phyloP scores from a whole-genome alignment of 2,329 filamentous ascomycete genomes.

The Ophiostoma piceae region DNA sequence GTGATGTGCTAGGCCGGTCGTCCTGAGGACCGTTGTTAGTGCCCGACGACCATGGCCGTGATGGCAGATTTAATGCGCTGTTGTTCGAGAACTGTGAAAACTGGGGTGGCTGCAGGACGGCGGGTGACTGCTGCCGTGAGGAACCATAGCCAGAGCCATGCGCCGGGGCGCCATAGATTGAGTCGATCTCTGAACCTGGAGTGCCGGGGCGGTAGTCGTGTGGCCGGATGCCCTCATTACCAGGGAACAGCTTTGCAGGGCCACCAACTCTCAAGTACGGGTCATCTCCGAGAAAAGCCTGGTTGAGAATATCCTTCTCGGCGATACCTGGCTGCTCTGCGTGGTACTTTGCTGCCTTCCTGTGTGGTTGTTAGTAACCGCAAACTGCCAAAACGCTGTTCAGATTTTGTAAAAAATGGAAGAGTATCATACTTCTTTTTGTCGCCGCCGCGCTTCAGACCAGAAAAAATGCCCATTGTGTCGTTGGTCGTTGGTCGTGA shows the following conservation, averaged over 20 bases:
- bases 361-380: conserved; percentile 20
- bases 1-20: conserved; percentile 32
- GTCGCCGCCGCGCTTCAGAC: conserved; percentile 50
- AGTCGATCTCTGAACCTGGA: neutral
- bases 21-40: conserved; percentile 21
- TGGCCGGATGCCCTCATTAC: conserved; percentile 32
- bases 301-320: conserved; percentile 34
- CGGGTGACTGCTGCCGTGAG: conserved; percentile 3
- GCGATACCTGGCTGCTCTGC: conserved; percentile 25
- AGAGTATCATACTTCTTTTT: conserved; percentile 49
- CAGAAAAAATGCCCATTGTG: conserved; percentile 55
- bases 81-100: conserved; percentile 26
- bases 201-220: conserved; percentile 35
- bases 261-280: conserved; percentile 35
- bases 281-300: conserved; percentile 34
- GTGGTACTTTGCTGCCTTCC: conserved; percentile 31
- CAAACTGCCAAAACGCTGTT: neutral
- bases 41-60: conserved; percentile 21
- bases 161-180: neutral
- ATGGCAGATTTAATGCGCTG: conserved; percentile 44
- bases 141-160: conserved; percentile 24
- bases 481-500: conserved; percentile 1
- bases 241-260: neutral
- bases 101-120: conserved; percentile 29
- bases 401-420: neutral